phyloP scores from a whole-genome alignment of 2,329 filamentous ascomycete species.

The Hymenoscyphus repandus region DNA sequence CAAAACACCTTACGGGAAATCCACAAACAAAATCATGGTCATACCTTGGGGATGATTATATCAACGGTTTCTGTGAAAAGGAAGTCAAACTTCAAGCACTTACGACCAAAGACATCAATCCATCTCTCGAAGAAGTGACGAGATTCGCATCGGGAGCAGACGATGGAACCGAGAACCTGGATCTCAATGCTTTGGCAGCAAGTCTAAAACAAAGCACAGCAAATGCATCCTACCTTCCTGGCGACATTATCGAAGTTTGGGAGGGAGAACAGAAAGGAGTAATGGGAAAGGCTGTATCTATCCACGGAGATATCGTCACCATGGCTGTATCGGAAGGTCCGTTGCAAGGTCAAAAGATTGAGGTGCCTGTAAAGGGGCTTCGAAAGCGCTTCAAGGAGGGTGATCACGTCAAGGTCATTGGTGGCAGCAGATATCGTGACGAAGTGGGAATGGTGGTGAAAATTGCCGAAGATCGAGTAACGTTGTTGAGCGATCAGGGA shows the following conservation, averaged over 20 bases:
- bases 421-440: slow-evolving; percentile 87
- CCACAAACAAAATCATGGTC: slow-evolving; percentile 61
- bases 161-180: slow-evolving; percentile 89
- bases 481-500: slow-evolving; percentile 85
- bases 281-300: slow-evolving; percentile 76
- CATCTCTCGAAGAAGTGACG: slow-evolving; percentile 91
- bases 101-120: slow-evolving; percentile 84
- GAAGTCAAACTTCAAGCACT: slow-evolving; percentile 87
- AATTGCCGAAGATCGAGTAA: slow-evolving; percentile 87
- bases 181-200: slow-evolving; percentile 83
- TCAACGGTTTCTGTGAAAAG: slow-evolving; percentile 90
- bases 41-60: slow-evolving; percentile 84
- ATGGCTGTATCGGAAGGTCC: slow-evolving; percentile 80
- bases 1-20: slow-evolving; percentile 48
- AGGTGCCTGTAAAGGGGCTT: slow-evolving; percentile 86
- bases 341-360: slow-evolving; percentile 76
- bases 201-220: slow-evolving; percentile 81
- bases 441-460: slow-evolving; percentile 97
- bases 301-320: slow-evolving; percentile 88
- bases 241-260: slow-evolving; percentile 95
- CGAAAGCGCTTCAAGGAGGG: slow-evolving; percentile 89
- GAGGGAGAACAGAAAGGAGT: slow-evolving; percentile 93
- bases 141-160: slow-evolving; percentile 83
- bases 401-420: slow-evolving; percentile 98
- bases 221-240: slow-evolving; percentile 80